Conservation (phyloP, 2,329 filamentous ascomycete species). For the Cadophora luteo-olivacea region DNA sequence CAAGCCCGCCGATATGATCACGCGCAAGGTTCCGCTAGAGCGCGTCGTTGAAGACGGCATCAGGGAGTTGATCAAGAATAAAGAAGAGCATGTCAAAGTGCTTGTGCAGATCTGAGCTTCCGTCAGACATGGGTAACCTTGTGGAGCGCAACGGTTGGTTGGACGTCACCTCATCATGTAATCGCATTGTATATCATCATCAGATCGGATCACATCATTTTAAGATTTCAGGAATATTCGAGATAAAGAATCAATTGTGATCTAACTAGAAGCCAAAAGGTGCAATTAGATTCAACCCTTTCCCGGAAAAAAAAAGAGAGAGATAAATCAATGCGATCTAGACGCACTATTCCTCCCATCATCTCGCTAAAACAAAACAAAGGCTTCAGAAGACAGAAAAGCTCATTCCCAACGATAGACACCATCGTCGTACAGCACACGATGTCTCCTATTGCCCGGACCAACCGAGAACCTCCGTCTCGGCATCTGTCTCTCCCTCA, state of each 20-base stretch:
- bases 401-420: constrained; percentile 42
- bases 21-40: constrained; percentile 60
- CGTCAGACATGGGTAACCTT: background rate
- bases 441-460: constrained; percentile 34
- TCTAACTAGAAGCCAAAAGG: background rate
- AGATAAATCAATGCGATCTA: constrained; percentile 17
- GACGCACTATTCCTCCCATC: background rate
- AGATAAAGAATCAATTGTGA: constrained; percentile 11
- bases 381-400: background rate
- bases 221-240: background rate
- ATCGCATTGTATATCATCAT: background rate
- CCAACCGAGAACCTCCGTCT: constrained; percentile 36
- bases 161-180: constrained; percentile 9
- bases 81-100: constrained; percentile 68
- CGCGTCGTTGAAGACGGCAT: constrained; percentile 64
- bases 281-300: background rate
- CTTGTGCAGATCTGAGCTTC: constrained; percentile 53
- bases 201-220: background rate
- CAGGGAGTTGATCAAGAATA: constrained; percentile 61
- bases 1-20: constrained; percentile 65
- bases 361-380: constrained; percentile 7
- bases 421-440: constrained; percentile 43
- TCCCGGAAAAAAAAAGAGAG: constrained; percentile 7
- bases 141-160: background rate
- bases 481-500: constrained; percentile 38